These are phyloP conservation scores for Obelidium mucronatum DNA, from an alignment of 192 early-diverging fungal species.

Conservation along the genomic window DNA sequence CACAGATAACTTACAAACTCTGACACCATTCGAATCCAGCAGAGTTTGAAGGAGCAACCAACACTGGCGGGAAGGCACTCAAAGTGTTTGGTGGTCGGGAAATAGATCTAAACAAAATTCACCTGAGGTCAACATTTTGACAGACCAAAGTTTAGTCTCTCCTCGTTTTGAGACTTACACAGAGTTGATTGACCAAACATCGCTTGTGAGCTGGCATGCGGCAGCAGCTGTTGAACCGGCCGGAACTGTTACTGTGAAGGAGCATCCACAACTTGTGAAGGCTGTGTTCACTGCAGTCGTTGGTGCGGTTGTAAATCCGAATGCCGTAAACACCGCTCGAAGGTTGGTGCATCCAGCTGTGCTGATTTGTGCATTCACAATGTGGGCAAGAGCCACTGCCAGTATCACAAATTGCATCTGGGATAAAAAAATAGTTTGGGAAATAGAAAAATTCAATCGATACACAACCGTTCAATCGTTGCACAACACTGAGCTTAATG, in stretches of 20 bases:
- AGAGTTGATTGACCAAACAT: neutral
- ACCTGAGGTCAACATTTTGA: neutral
- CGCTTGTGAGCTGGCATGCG: neutral
- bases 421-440: neutral
- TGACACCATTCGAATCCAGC: conserved; percentile 6
- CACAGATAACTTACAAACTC: conserved; percentile 3
- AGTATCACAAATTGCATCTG: neutral
- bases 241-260: neutral
- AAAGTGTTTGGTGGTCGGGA: conserved; percentile 3
- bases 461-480: no score
- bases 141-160: neutral
- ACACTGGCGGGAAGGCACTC: conserved; percentile 6
- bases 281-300: neutral
- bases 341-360: conserved; percentile 28
- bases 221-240: neutral
- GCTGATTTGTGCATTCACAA: neutral
- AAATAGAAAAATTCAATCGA: neutral
- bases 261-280: conserved; percentile 19
- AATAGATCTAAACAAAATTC: conserved; percentile 1
- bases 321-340: conserved; percentile 8
- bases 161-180: no score
- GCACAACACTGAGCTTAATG: no score
- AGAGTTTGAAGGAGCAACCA: neutral
- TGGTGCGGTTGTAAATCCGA: conserved; percentile 3
- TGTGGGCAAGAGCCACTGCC: neutral